Evolutionary conservation across 1,284 basidiomycete genomes (phyloP).

Genomic region (Mycocalia duriaeana): DNA sequence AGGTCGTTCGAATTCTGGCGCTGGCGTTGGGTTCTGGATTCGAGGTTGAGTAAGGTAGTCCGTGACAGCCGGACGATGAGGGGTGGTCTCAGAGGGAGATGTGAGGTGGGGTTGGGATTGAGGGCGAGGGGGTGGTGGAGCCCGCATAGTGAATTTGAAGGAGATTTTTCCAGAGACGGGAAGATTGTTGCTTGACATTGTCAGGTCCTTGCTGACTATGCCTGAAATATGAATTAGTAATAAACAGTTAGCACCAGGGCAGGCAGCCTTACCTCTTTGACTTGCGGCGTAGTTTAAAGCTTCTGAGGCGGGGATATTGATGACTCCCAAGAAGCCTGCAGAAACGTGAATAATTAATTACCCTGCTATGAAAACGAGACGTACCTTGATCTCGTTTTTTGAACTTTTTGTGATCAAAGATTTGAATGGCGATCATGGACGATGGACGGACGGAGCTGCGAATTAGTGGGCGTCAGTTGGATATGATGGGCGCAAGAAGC

Average conservation of each 20-base stretch:
- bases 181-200: slow-evolving; percentile 83
- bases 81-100: slow-evolving; percentile 5
- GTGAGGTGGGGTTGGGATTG: slow-evolving; percentile 11
- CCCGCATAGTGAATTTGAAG: slow-evolving; percentile 62
- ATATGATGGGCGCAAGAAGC: slow-evolving; percentile 9
- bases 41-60: slow-evolving; percentile 3
- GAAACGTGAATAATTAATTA: background rate
- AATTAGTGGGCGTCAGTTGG: slow-evolving; percentile 6
- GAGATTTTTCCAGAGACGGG: slow-evolving; percentile 84
- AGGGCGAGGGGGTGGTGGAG: slow-evolving; percentile 18
- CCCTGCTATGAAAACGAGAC: slow-evolving; percentile 4
- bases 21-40: background rate
- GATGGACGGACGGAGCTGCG: slow-evolving; percentile 80
- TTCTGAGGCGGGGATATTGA: slow-evolving; percentile 82
- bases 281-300: slow-evolving; percentile 71
- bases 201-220: slow-evolving; percentile 76
- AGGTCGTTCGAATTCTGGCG: slow-evolving; percentile 21
- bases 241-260: no score
- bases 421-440: slow-evolving; percentile 91
- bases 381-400: slow-evolving; percentile 94
- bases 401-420: slow-evolving; percentile 98
- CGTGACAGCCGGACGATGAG: background rate
- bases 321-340: slow-evolving; percentile 71
- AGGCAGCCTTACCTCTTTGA: slow-evolving; percentile 76
- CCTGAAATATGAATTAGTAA: slow-evolving; percentile 27